These are phyloP conservation scores for Phaeoacremonium minimum DNA, from an alignment of 2,329 filamentous ascomycete species.

Conservation along the genomic window DNA sequence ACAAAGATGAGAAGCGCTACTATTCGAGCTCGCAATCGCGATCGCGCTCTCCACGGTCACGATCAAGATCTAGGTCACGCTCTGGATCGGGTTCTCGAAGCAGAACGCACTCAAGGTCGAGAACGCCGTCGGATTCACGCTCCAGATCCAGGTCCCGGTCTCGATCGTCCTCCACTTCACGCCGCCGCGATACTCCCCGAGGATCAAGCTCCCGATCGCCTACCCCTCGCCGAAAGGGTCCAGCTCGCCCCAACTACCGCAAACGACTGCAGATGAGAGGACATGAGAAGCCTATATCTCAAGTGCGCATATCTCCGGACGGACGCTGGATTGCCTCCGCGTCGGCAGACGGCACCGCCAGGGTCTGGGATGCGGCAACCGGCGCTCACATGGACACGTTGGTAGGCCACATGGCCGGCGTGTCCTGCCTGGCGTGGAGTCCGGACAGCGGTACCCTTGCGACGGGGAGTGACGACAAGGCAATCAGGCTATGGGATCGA, in stretches of 20 bases:
- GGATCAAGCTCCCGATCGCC: slow-evolving; percentile 10
- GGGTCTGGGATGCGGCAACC: slow-evolving; percentile 80
- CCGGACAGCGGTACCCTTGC: slow-evolving; percentile 85
- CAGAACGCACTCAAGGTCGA: slow-evolving; percentile 16
- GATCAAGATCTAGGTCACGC: slow-evolving; percentile 12
- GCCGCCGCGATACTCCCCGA: slow-evolving; percentile 6
- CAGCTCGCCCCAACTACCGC: slow-evolving; percentile 61
- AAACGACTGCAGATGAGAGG: slow-evolving; percentile 69
- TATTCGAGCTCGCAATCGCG: slow-evolving; percentile 8
- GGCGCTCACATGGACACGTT: slow-evolving; percentile 82
- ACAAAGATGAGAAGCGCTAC: slow-evolving; percentile 10
- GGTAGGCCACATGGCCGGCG: slow-evolving; percentile 87
- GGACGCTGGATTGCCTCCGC: slow-evolving; percentile 85
- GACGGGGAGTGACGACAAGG: slow-evolving; percentile 92
- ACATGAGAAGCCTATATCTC: slow-evolving; percentile 74
- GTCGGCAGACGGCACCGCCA: slow-evolving; percentile 85
- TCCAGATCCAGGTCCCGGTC: slow-evolving; percentile 22
- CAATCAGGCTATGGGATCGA: slow-evolving; percentile 86
- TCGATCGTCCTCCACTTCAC: slow-evolving; percentile 15
- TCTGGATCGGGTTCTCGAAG: slow-evolving; percentile 16
- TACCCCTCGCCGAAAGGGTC: slow-evolving; percentile 30
- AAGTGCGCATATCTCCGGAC: slow-evolving; percentile 88
- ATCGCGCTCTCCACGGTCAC: slow-evolving; percentile 10
- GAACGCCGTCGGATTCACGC: slow-evolving; percentile 15
- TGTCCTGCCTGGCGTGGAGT: slow-evolving; percentile 91